Evolutionary conservation across 345 rosid genomes (phyloP).

Genomic region (Melastoma malabathricum): DNA sequence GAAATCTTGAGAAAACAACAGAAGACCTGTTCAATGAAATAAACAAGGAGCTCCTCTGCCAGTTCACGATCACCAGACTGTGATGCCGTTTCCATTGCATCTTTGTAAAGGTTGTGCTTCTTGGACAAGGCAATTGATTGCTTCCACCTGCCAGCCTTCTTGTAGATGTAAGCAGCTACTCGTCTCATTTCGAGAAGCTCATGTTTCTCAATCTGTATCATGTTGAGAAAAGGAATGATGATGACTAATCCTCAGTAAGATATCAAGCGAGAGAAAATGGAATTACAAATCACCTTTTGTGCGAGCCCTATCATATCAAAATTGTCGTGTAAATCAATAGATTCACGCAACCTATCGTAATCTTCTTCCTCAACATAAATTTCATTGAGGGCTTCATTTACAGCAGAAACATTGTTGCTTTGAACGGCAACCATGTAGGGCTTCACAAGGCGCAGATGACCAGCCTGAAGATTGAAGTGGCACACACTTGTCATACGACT

Average conservation of each 20-base stretch:
- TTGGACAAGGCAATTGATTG: conserved; percentile 92
- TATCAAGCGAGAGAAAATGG: background rate
- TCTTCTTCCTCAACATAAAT: conserved; percentile 46
- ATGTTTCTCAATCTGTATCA: conserved; percentile 80
- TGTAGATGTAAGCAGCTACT: conserved; percentile 97
- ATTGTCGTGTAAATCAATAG: conserved; percentile 43
- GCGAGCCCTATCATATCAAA: conserved; percentile 47
- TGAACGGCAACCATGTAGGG: conserved; percentile 48
- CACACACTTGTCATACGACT: background rate
- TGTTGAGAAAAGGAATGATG: conserved; percentile 6
- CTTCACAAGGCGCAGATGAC: conserved; percentile 40
- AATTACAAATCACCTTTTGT: conserved; percentile 22
- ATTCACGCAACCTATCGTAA: conserved; percentile 35
- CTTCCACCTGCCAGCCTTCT: conserved; percentile 99
- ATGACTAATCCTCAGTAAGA: background rate
- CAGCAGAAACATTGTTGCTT: conserved; percentile 40
- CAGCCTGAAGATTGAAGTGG: conserved; percentile 21
- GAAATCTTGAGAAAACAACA: too few relatives aligned
- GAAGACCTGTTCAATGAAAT: conserved; percentile 83
- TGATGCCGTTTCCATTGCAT: conserved; percentile 98
- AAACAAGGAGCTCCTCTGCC: conserved; percentile 87
- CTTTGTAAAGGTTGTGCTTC: conserved; percentile 83
- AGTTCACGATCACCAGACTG: conserved; percentile 96
- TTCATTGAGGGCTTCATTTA: conserved; percentile 43
- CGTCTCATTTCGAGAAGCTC: conserved; percentile 99